Conservation (phyloP, 2,329 filamentous ascomycete species). For the Penicillium carneum region DNA sequence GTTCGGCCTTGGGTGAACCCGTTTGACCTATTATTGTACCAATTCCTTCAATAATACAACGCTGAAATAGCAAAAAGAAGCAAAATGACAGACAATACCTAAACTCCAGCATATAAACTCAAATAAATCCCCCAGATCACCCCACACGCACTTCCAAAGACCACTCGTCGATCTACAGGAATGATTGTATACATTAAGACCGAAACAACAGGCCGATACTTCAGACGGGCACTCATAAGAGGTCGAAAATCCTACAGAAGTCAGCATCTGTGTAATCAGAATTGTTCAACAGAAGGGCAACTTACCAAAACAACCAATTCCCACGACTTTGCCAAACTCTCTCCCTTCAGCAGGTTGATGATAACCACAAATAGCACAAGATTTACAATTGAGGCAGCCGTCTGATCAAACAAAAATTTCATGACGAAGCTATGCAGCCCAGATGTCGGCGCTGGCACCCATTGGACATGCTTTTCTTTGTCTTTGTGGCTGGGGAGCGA, state of each 20-base stretch:
- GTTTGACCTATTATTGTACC: neutral
- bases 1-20: neutral
- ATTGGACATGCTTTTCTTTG: conserved; percentile 32
- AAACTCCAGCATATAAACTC: conserved; percentile 65
- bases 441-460: conserved; percentile 40
- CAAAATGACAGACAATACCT: conserved; percentile 9
- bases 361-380: conserved; percentile 64
- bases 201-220: conserved; percentile 75
- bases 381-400: conserved; percentile 63
- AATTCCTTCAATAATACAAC: neutral
- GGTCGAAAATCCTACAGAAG: conserved; percentile 64
- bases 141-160: conserved; percentile 75
- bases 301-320: conserved; percentile 46
- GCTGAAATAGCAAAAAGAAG: conserved; percentile 6
- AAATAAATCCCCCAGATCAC: conserved; percentile 78
- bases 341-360: conserved; percentile 57
- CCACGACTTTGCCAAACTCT: conserved; percentile 36
- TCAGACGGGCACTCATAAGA: conserved; percentile 73
- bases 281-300: conserved; percentile 1
- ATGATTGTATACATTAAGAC: conserved; percentile 74
- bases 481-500: conserved; percentile 30
- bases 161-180: conserved; percentile 72
- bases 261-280: neutral
- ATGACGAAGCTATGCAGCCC: conserved; percentile 56
- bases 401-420: conserved; percentile 67